Evolutionary conservation across 2,329 filamentous ascomycete genomes (phyloP).

Genomic region (Chaetoscypha palmicola): DNA sequence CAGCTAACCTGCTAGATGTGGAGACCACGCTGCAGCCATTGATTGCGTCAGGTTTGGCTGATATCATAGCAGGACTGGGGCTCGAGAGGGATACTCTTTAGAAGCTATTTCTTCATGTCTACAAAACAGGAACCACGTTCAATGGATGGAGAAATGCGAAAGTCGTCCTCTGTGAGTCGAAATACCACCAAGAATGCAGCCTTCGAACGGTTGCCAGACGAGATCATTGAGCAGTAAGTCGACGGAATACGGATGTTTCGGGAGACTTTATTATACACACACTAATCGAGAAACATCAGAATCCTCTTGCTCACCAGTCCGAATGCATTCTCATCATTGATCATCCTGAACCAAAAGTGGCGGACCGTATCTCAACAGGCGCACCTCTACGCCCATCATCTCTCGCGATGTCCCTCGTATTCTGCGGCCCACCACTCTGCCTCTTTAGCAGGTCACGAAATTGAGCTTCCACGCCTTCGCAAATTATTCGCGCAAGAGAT

Average conservation of each 20-base stretch:
- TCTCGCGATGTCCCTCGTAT: conserved; percentile 54
- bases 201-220: conserved; percentile 55
- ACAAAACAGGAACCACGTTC: too few relatives aligned
- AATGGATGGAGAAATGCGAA: conserved; percentile 11
- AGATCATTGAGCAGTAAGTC: conserved; percentile 63
- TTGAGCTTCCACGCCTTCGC: conserved; percentile 52
- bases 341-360: conserved; percentile 60
- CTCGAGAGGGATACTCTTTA: too few relatives aligned
- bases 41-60: too few relatives aligned
- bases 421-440: conserved; percentile 39
- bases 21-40: too few relatives aligned
- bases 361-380: conserved; percentile 55
- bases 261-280: too few relatives aligned
- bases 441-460: conserved; percentile 35
- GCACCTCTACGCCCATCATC: conserved; percentile 56
- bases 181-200: conserved; percentile 12
- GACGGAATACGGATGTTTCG: conserved; percentile 5
- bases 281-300: too few relatives aligned
- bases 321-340: conserved; percentile 59
- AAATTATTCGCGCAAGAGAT: conserved; percentile 61
- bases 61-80: too few relatives aligned
- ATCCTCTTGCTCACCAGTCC: conserved; percentile 55
- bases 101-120: too few relatives aligned
- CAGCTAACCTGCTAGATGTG: too few relatives aligned
- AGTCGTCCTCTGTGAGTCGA: conserved; percentile 5